Percentiles rank a stretch among this genome's conserved stretches.
Conservation (phyloP, 192 early-diverging fungal genomes). For the Tieghemiomyces parasiticus region DNA sequence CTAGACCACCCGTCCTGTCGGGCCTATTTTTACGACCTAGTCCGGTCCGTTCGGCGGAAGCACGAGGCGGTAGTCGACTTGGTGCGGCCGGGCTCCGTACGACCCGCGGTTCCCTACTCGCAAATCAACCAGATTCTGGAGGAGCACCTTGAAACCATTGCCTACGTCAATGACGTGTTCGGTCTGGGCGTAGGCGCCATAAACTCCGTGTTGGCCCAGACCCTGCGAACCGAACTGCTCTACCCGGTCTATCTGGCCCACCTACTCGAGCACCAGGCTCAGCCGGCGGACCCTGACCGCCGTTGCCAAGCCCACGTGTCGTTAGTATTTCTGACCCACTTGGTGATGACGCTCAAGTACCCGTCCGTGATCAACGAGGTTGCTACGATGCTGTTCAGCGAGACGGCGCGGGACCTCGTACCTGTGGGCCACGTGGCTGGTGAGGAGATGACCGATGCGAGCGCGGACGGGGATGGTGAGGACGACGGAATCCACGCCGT, state of each 20-base stretch:
- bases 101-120: background rate
- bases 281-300: constrained; percentile 16
- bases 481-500: too few relatives aligned
- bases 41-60: constrained; percentile 19
- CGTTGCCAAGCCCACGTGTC: constrained; percentile 23
- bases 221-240: constrained; percentile 18
- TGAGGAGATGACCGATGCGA: background rate
- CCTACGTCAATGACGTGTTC: constrained; percentile 46
- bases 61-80: background rate
- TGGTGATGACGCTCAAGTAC: constrained; percentile 25
- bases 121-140: constrained; percentile 39
- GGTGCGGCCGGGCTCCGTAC: background rate
- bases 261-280: constrained; percentile 19
- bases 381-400: constrained; percentile 18
- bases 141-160: constrained; percentile 43
- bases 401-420: background rate
- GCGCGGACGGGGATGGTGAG: too few relatives aligned
- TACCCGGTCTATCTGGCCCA: constrained; percentile 19
- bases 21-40: constrained; percentile 28
- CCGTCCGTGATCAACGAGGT: constrained; percentile 24
- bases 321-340: constrained; percentile 23
- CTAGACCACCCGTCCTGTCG: background rate
- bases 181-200: constrained; percentile 36
- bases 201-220: constrained; percentile 25
- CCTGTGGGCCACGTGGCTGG: too few relatives aligned